Percentiles rank a stretch among this genome's conserved stretches.
These are phyloP conservation scores for Cenchrus purpureus DNA, from an alignment of 176 grass and related monocot species.

Conservation along the genomic window DNA sequence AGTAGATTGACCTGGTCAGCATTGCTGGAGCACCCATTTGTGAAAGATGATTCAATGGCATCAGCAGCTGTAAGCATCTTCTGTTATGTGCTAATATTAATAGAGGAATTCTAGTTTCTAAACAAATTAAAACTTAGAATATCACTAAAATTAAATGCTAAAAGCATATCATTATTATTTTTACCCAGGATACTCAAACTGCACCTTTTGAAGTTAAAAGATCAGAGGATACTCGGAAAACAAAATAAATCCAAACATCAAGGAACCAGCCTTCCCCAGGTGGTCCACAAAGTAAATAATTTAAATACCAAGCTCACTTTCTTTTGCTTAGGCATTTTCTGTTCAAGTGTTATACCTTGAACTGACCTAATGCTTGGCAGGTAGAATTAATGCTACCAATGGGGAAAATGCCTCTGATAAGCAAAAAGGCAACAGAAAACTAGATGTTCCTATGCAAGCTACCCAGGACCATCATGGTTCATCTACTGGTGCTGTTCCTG, in stretches of 20 bases:
- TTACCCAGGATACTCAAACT: slow-evolving; percentile 33
- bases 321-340: neutral
- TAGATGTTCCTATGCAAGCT: slow-evolving; percentile 21
- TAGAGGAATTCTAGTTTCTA: slow-evolving; percentile 1
- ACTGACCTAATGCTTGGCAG: slow-evolving; percentile 44
- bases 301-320: neutral
- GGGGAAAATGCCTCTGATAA: slow-evolving; percentile 33
- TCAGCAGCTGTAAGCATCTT: slow-evolving; percentile 37
- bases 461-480: slow-evolving; percentile 41
- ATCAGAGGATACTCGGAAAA: slow-evolving; percentile 27
- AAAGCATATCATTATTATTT: slow-evolving; percentile 27
- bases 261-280: slow-evolving; percentile 41
- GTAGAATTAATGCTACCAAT: slow-evolving; percentile 40
- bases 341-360: neutral
- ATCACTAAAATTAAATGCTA: neutral
- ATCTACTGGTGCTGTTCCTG: slow-evolving; percentile 39
- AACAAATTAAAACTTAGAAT: slow-evolving; percentile 21
- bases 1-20: slow-evolving; percentile 92
- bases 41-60: slow-evolving; percentile 71
- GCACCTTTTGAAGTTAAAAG: slow-evolving; percentile 48
- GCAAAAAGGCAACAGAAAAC: slow-evolving; percentile 31
- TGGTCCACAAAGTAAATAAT: slow-evolving; percentile 40
- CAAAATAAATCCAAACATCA: slow-evolving; percentile 39
- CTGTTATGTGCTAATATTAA: neutral
- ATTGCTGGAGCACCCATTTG: slow-evolving; percentile 93